These are phyloP conservation scores for Tricholoma matsutake DNA, from an alignment of 768 basidiomycete genomes.

Conservation along the genomic window DNA sequence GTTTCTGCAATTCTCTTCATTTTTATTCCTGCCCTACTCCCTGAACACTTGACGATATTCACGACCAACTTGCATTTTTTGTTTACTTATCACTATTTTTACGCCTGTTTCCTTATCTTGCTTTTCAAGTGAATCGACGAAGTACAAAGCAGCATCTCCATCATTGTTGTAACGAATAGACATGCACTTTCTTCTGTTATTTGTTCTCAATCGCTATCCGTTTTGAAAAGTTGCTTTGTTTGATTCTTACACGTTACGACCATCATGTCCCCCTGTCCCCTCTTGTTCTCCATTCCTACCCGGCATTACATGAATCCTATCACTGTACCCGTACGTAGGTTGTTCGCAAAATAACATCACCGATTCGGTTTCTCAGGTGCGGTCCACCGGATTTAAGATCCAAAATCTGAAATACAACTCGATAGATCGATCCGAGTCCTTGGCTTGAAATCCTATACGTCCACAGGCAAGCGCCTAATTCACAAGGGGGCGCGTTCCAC, in stretches of 20 bases:
- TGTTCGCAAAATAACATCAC: background rate
- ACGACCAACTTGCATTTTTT: constrained; percentile 3
- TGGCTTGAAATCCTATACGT: background rate
- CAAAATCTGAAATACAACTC: background rate
- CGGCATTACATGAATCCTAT: background rate
- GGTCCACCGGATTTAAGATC: background rate
- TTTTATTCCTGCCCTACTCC: constrained; percentile 1
- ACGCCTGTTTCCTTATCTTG: constrained; percentile 1
- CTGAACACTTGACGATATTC: background rate
- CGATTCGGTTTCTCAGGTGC: background rate
- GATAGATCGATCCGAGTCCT: background rate
- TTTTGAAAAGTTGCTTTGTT: constrained; percentile 26
- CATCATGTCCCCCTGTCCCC: constrained; percentile 15
- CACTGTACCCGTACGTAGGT: constrained; percentile 4
- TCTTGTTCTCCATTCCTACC: constrained; percentile 11
- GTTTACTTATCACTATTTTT: constrained; percentile 7
- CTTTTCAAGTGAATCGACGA: constrained; percentile 1
- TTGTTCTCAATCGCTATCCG: constrained; percentile 28
- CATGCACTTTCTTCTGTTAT: constrained; percentile 45
- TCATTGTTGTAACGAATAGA: constrained; percentile 74
- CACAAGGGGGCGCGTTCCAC: background rate
- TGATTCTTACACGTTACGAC: constrained; percentile 18
- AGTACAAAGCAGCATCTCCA: constrained; percentile 16
- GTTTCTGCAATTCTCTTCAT: constrained; percentile 4
- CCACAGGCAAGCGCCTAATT: background rate